A percentile compares a stretch with the other conserved stretches of the same genome.
Evolutionary conservation across 2,329 filamentous ascomycete species (phyloP).

Genomic region (Raffaelea deltoideospora): DNA sequence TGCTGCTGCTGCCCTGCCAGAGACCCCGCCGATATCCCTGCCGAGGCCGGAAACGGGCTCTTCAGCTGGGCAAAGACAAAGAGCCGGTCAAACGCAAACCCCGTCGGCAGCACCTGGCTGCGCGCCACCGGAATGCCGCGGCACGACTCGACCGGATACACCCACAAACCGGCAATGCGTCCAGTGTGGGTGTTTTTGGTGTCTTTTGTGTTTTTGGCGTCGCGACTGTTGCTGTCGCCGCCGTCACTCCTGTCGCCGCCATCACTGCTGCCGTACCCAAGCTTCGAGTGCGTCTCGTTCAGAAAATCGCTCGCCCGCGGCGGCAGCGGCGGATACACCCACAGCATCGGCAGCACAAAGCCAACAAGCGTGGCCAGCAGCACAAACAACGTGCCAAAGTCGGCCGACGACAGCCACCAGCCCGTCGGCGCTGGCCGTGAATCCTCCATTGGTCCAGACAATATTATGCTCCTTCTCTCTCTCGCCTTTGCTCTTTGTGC

Average conservation of each 20-base stretch:
- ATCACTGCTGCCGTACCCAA: no score
- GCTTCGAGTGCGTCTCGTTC: slow-evolving; percentile 34
- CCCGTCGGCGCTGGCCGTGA: neutral
- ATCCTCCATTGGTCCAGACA: neutral
- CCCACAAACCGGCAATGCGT: slow-evolving; percentile 49
- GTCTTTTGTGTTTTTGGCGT: no score
- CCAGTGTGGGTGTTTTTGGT: no score
- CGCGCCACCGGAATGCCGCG: slow-evolving; percentile 55
- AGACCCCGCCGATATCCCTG: slow-evolving; percentile 10
- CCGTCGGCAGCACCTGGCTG: slow-evolving; percentile 49
- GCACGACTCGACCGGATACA: slow-evolving; percentile 78
- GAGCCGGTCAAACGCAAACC: slow-evolving; percentile 66
- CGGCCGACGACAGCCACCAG: neutral
- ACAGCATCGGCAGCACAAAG: slow-evolving; percentile 37
- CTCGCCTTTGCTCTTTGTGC: neutral
- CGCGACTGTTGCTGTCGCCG: neutral
- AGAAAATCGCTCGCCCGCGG: slow-evolving; percentile 38
- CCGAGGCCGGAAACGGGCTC: slow-evolving; percentile 27
- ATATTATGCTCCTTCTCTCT: neutral
- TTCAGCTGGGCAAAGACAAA: slow-evolving; percentile 65
- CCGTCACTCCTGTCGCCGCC: no score
- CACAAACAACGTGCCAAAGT: slow-evolving; percentile 15
- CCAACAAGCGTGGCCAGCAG: slow-evolving; percentile 28
- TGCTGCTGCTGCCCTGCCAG: slow-evolving; percentile 18
- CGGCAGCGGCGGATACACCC: slow-evolving; percentile 38